These are phyloP conservation scores for Eremomyces bilateralis DNA, from an alignment of 495 filamentous ascomycete genomes.

Conservation along the genomic window DNA sequence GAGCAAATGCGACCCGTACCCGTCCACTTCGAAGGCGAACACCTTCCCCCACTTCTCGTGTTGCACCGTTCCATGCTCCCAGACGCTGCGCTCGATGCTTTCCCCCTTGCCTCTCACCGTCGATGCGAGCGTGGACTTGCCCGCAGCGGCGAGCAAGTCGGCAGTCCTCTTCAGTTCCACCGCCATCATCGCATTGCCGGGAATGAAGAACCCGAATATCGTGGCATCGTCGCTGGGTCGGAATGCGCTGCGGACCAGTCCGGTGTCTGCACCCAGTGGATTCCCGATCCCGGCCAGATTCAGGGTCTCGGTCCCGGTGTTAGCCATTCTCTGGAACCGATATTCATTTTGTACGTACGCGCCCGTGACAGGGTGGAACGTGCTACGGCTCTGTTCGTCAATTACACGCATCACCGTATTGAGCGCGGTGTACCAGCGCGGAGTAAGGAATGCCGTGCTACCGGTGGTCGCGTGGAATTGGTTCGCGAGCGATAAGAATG, in stretches of 20 bases:
- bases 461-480: constrained; percentile 66
- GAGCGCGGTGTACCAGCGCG: constrained; percentile 62
- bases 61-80: constrained; percentile 72
- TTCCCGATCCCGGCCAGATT: constrained; percentile 69
- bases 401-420: constrained; percentile 51
- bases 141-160: constrained; percentile 34
- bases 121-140: constrained; percentile 25
- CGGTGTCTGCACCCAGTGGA: constrained; percentile 65
- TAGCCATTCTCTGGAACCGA: constrained; percentile 64
- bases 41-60: constrained; percentile 71
- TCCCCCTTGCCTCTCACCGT: constrained; percentile 39
- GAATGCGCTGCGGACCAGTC: constrained; percentile 79
- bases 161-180: constrained; percentile 69
- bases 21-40: constrained; percentile 93
- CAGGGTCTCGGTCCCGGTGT: constrained; percentile 74
- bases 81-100: constrained; percentile 52
- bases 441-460: constrained; percentile 53
- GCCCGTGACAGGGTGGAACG: constrained; percentile 46
- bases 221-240: constrained; percentile 96
- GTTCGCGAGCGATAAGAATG: constrained; percentile 71
- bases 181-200: constrained; percentile 88
- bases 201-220: constrained; percentile 87
- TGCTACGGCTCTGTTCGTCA: constrained; percentile 54
- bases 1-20: constrained; percentile 71
- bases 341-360: constrained; percentile 52